Conservation (phyloP, 2,329 filamentous ascomycete genomes). For the Cladophialophora psammophila region DNA sequence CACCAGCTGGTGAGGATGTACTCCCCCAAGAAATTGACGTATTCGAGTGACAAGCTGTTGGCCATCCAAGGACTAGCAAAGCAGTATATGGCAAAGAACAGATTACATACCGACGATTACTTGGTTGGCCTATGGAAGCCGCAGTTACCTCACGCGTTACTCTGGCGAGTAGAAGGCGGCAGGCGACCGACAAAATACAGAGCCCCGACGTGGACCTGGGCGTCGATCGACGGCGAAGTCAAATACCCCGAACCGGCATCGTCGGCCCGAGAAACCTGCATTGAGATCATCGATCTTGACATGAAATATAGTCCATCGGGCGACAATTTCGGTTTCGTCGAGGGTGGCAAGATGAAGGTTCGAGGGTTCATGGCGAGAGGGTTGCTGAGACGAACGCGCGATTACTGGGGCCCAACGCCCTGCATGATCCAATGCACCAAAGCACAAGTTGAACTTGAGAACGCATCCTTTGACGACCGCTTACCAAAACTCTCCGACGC, state of each 20-base stretch:
- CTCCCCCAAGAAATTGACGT: constrained; percentile 37
- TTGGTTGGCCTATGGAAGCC: constrained; percentile 39
- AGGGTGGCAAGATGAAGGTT: constrained; percentile 35
- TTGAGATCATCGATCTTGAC: constrained; percentile 38
- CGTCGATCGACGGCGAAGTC: constrained; percentile 40
- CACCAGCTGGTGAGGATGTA: constrained; percentile 41
- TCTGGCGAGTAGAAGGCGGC: constrained; percentile 39
- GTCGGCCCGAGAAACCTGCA: constrained; percentile 36
- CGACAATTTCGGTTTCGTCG: constrained; percentile 38
- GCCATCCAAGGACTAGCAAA: constrained; percentile 38
- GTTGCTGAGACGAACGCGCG: constrained; percentile 36
- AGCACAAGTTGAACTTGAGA: constrained; percentile 37
- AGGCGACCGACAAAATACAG: constrained; percentile 36
- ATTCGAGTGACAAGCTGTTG: constrained; percentile 40
- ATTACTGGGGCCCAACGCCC: constrained; percentile 40
- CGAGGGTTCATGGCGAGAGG: constrained; percentile 41
- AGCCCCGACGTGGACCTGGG: constrained; percentile 41
- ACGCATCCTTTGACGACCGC: constrained; percentile 39
- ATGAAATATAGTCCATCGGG: constrained; percentile 32
- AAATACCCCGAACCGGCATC: constrained; percentile 36
- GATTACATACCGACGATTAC: constrained; percentile 38
- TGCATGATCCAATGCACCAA: constrained; percentile 38
- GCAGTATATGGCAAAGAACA: constrained; percentile 39
- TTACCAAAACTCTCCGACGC: constrained; percentile 39
- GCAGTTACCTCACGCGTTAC: constrained; percentile 37